phyloP scores from a whole-genome alignment of 2,329 filamentous ascomycete genomes.

The Ascochyta clinopodiicola region DNA sequence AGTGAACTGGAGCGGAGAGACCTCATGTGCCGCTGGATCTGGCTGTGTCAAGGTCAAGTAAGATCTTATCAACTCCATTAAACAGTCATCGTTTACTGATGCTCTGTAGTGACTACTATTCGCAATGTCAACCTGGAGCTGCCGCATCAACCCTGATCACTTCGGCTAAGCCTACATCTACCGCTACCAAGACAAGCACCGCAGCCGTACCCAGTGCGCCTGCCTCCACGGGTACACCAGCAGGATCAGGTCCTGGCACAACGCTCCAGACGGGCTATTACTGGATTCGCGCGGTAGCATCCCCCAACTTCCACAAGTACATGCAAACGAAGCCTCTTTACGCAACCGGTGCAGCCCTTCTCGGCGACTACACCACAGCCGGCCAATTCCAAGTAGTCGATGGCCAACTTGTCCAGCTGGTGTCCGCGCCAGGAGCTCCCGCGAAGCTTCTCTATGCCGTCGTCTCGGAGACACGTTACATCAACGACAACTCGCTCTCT shows the following conservation, averaged over 20 bases:
- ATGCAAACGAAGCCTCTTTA: conserved; percentile 47
- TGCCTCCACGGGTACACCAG: conserved; percentile 31
- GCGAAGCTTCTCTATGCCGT: conserved; percentile 49
- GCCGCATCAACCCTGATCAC: conserved; percentile 19
- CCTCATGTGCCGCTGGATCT: conserved; percentile 30
- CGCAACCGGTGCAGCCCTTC: conserved; percentile 57
- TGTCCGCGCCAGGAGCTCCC: conserved; percentile 56
- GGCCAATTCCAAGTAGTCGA: conserved; percentile 64
- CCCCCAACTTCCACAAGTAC: conserved; percentile 61
- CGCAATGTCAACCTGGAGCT: conserved; percentile 51
- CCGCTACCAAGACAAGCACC: conserved; percentile 19
- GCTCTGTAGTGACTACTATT: conserved; percentile 43
- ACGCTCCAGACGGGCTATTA: conserved; percentile 60
- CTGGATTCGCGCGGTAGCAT: conserved; percentile 64
- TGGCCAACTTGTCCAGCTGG: conserved; percentile 64
- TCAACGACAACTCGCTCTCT: conserved; percentile 52
- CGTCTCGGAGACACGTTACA: conserved; percentile 33
- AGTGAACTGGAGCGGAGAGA: conserved; percentile 34
- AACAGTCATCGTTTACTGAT: background rate
- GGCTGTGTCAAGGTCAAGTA: conserved; percentile 45
- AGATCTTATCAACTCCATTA: background rate
- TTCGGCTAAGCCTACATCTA: conserved; percentile 17
- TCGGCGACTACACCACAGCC: conserved; percentile 60
- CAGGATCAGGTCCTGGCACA: conserved; percentile 49
- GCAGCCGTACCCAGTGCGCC: conserved; percentile 20